These are phyloP conservation scores for Posidonia oceanica DNA, from an alignment of 116 monocot species.

Conservation along the genomic window DNA sequence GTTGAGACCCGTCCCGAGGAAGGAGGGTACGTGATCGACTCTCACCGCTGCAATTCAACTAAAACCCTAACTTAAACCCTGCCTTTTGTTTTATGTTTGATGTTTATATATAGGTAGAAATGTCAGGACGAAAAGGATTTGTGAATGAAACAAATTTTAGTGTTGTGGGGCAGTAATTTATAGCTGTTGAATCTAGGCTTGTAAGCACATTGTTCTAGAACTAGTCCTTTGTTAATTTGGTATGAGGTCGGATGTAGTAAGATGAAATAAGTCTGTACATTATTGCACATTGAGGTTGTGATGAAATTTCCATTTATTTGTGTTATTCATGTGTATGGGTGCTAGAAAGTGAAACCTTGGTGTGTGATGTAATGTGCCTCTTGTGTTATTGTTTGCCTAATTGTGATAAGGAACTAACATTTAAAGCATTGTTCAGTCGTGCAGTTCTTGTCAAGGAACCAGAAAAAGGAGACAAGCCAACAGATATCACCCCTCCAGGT, in stretches of 20 bases:
- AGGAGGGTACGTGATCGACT: constrained; percentile 39
- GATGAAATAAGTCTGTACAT: too few species aligned
- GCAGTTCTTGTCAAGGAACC: constrained; percentile 79
- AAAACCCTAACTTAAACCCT: background rate
- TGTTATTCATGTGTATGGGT: too few species aligned
- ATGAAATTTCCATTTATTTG: too few species aligned
- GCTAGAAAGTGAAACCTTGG: too few species aligned
- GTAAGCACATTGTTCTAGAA: too few species aligned
- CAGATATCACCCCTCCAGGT: constrained; percentile 51
- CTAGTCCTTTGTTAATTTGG: too few species aligned
- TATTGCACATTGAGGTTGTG: constrained; percentile 14
- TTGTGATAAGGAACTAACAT: background rate
- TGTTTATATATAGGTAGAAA: background rate
- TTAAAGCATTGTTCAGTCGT: constrained; percentile 36
- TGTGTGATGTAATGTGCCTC: background rate
- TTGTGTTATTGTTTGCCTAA: constrained; percentile 1
- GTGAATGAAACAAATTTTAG: too few species aligned
- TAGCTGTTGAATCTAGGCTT: too few species aligned
- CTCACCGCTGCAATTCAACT: background rate
- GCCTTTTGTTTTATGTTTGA: background rate
- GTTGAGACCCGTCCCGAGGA: constrained; percentile 72
- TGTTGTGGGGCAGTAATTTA: too few species aligned
- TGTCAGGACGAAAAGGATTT: background rate
- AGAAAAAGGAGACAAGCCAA: constrained; percentile 31
- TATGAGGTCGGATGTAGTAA: too few species aligned